Conservation (phyloP, 1,284 basidiomycete species). For the Cryptococcus hybrid region DNA sequence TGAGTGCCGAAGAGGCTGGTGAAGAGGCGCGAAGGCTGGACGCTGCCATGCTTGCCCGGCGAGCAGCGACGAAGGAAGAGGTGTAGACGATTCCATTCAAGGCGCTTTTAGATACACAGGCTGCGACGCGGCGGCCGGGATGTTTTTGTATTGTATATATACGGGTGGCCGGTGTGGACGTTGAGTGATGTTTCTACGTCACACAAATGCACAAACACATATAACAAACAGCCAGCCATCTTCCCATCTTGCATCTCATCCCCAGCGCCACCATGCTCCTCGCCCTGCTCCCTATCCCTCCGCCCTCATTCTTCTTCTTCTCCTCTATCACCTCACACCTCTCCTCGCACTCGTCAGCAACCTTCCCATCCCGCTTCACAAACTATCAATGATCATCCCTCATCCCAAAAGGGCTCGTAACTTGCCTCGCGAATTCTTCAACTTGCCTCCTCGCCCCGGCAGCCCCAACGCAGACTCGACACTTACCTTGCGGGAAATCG, state of each 20-base stretch:
- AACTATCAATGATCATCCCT: constrained; percentile 25
- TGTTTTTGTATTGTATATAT: too few relatives aligned
- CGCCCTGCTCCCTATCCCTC: constrained; percentile 20
- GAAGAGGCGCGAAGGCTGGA: constrained; percentile 35
- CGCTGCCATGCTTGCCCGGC: constrained; percentile 32
- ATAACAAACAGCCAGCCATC: too few relatives aligned
- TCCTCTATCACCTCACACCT: constrained; percentile 27
- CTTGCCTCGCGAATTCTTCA: constrained; percentile 42
- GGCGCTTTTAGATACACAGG: too few relatives aligned
- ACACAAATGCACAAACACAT: background rate
- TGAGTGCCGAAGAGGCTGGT: constrained; percentile 22
- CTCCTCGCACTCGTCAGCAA: constrained; percentile 17
- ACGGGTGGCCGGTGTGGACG: too few relatives aligned
- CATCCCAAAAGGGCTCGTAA: constrained; percentile 22
- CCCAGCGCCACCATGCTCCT: too few relatives aligned
- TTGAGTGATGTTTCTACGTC: background rate
- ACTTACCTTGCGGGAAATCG: background rate
- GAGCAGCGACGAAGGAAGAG: constrained; percentile 2
- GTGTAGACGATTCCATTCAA: too few relatives aligned
- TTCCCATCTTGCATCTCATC: too few relatives aligned
- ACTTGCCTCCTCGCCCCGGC: constrained; percentile 30
- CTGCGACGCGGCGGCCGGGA: background rate
- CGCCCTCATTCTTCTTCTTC: constrained; percentile 19
- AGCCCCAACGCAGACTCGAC: constrained; percentile 5
- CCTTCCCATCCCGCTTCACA: constrained; percentile 15